These are phyloP conservation scores for Bryum argenteum DNA, from an alignment of 225 moss, liverwort and hornwort species.

Conservation along the genomic window DNA sequence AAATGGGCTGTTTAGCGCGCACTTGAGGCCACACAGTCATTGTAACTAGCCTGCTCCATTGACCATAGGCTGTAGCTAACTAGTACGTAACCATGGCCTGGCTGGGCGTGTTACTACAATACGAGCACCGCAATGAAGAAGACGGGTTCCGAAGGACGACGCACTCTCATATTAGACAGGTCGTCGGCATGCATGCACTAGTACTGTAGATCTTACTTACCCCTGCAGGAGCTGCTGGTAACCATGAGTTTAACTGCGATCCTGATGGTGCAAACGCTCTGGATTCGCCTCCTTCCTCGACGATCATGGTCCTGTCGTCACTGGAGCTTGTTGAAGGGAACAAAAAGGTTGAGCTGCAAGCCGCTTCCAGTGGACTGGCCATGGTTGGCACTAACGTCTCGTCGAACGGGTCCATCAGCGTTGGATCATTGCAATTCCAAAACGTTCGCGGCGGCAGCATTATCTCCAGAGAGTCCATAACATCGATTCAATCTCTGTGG, in stretches of 20 bases:
- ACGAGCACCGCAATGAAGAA: constrained; percentile 35
- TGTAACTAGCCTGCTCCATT: constrained; percentile 45
- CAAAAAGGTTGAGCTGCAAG: constrained; percentile 45
- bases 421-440: constrained; percentile 43
- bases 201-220: constrained; percentile 44
- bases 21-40: constrained; percentile 18
- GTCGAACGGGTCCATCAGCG: constrained; percentile 42
- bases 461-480: constrained; percentile 45
- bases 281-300: constrained; percentile 34
- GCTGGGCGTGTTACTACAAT: neutral
- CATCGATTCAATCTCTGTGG: constrained; percentile 12
- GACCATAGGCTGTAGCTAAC: constrained; percentile 18
- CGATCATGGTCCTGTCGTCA: constrained; percentile 35
- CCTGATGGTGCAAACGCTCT: constrained; percentile 11
- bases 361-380: constrained; percentile 30
- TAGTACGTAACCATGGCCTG: constrained; percentile 15
- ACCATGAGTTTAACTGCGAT: constrained; percentile 39
- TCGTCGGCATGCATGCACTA: constrained; percentile 18
- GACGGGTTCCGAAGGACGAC: constrained; percentile 29
- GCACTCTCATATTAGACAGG: constrained; percentile 23
- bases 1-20: constrained; percentile 22
- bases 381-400: constrained; percentile 32
- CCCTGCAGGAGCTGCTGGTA: constrained; percentile 28
- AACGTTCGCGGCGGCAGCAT: constrained; percentile 26
- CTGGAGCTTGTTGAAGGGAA: constrained; percentile 40